Percentiles rank a stretch among this genome's conserved stretches.
phyloP scores from a whole-genome alignment of 306 rosid species.

The Trichosanthes truncata region DNA sequence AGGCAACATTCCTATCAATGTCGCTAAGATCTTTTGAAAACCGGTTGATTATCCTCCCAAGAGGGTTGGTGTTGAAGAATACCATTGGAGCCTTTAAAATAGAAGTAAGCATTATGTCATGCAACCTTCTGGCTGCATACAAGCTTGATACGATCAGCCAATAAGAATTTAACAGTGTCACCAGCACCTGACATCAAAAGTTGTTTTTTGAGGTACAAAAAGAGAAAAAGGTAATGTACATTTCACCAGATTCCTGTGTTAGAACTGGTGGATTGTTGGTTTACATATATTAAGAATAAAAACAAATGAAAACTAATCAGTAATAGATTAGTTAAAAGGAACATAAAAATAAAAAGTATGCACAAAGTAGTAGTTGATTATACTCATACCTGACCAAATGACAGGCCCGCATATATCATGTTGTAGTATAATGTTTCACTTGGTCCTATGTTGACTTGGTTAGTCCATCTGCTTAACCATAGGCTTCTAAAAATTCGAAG shows the following conservation, averaged over 20 bases:
- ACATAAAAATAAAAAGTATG: constrained; percentile 1
- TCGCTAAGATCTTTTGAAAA: constrained; percentile 95
- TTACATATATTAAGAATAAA: constrained; percentile 20
- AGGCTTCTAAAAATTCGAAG: constrained; percentile 81
- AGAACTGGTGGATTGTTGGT: constrained; percentile 34
- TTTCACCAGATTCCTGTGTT: constrained; percentile 5
- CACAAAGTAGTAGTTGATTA: background rate
- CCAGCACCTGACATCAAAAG: constrained; percentile 53
- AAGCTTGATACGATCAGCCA: constrained; percentile 81
- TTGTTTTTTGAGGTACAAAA: constrained; percentile 19
- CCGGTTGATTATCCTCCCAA: constrained; percentile 82
- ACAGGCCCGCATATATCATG: constrained; percentile 52
- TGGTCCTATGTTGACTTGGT: constrained; percentile 30
- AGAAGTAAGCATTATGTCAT: constrained; percentile 70
- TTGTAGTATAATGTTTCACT: constrained; percentile 52
- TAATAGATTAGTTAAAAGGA: background rate
- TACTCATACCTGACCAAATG: constrained; percentile 64
- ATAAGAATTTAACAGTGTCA: constrained; percentile 57
- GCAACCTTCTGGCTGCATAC: constrained; percentile 77
- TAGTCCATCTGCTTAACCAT: constrained; percentile 86
- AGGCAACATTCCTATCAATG: constrained; percentile 81
- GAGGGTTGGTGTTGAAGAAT: constrained; percentile 86
- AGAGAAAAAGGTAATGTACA: background rate
- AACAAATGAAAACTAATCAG: background rate
- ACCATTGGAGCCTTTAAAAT: constrained; percentile 81